phyloP scores from a whole-genome alignment of 176 grass and related monocot genomes.

The Musa schizocarpa region DNA sequence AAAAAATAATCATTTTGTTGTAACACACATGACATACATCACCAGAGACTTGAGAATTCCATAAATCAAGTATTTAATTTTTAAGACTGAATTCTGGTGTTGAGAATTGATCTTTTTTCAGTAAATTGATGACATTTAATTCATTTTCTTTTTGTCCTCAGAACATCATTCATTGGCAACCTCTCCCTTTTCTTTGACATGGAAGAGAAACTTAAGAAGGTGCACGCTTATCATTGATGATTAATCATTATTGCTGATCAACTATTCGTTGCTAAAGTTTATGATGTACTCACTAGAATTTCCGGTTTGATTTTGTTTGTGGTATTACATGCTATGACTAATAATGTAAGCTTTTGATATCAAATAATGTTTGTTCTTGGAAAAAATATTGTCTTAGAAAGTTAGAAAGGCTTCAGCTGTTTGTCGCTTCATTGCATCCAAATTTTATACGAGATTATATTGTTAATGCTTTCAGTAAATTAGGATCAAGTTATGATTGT shows the following conservation, averaged over 20 bases:
- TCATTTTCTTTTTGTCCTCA: slow-evolving; percentile 33
- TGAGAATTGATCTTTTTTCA: neutral
- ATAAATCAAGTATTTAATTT: neutral
- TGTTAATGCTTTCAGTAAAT: too few species aligned
- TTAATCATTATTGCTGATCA: neutral
- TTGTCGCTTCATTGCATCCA: too few species aligned
- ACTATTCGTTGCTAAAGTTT: neutral
- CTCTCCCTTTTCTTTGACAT: slow-evolving; percentile 67
- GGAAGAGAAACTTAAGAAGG: slow-evolving; percentile 77
- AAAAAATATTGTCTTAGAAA: neutral
- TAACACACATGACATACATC: neutral
- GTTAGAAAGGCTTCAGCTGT: too few species aligned
- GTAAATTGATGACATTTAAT: slow-evolving; percentile 10
- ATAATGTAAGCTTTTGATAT: neutral
- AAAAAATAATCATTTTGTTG: neutral
- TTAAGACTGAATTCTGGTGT: too few species aligned
- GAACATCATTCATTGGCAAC: slow-evolving; percentile 87
- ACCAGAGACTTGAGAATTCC: neutral
- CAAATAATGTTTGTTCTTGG: neutral
- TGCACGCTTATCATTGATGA: slow-evolving; percentile 5
- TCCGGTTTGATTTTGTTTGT: neutral
- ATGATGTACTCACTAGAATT: too few species aligned
- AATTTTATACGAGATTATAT: too few species aligned
- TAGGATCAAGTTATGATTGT: too few species aligned
- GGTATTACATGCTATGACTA: neutral